phyloP scores from a whole-genome alignment of 2,329 filamentous ascomycete species.

The Phymatotrichopsis omnivora region DNA sequence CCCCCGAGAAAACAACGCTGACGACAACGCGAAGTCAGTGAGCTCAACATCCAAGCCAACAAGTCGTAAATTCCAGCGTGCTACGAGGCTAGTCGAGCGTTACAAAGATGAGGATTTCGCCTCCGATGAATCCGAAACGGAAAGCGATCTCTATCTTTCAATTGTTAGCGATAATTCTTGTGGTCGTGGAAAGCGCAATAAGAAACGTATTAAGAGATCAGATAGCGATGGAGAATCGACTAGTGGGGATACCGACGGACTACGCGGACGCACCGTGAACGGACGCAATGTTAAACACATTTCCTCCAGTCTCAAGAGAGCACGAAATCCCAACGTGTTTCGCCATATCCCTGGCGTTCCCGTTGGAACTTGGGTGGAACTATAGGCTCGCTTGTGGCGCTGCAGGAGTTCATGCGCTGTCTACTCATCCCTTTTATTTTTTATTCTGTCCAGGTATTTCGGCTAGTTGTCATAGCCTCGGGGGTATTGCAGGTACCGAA shows the following conservation, averaged over 20 bases:
- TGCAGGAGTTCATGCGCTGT: slow-evolving; percentile 22
- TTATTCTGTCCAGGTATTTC: too few species aligned
- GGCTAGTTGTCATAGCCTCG: slow-evolving; percentile 23
- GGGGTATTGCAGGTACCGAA: slow-evolving; percentile 23
- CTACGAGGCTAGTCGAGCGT: too few species aligned
- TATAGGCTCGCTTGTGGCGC: slow-evolving; percentile 17
- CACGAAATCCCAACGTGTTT: slow-evolving; percentile 17
- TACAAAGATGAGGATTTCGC: background rate
- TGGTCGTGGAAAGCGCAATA: too few species aligned
- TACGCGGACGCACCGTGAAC: slow-evolving; percentile 11
- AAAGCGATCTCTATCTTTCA: background rate
- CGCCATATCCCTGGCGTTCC: slow-evolving; percentile 21
- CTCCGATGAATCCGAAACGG: background rate
- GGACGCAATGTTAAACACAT: slow-evolving; percentile 13
- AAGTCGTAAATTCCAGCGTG: too few species aligned
- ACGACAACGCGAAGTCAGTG: too few species aligned
- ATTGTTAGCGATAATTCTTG: too few species aligned
- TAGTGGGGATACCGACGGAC: slow-evolving; percentile 2
- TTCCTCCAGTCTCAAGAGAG: background rate
- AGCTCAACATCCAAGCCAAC: too few species aligned
- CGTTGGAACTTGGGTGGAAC: slow-evolving; percentile 23
- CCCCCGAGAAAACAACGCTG: too few species aligned
- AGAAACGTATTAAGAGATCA: background rate
- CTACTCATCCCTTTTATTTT: background rate
- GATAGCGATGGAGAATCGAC: background rate